Evolutionary conservation across 164 flowering plant species (phyloP).

Genomic region (Tetrastigma voinierianum): DNA sequence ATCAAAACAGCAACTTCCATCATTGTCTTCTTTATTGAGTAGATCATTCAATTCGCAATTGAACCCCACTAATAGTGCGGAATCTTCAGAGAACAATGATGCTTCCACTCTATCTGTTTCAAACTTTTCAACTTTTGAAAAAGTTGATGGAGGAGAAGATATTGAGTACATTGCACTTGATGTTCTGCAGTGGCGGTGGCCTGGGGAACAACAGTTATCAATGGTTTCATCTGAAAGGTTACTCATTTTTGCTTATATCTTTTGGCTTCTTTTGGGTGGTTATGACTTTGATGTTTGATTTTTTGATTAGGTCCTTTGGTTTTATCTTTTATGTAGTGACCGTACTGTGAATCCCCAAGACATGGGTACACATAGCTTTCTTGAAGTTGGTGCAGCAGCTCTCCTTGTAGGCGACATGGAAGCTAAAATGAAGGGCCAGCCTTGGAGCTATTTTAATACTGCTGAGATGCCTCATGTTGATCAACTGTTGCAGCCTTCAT

Average conservation of each 20-base stretch:
- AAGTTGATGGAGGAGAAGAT: slow-evolving; percentile 49
- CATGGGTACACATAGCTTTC: slow-evolving; percentile 54
- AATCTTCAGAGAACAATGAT: slow-evolving; percentile 68
- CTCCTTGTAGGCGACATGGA: slow-evolving; percentile 86
- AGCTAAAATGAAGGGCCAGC: slow-evolving; percentile 68
- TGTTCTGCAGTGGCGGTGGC: slow-evolving; percentile 89
- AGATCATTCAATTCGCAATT: slow-evolving; percentile 82
- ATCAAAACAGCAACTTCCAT: slow-evolving; percentile 74
- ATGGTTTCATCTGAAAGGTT: slow-evolving; percentile 55
- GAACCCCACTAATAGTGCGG: slow-evolving; percentile 53
- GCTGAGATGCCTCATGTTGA: slow-evolving; percentile 70
- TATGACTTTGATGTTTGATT: neutral
- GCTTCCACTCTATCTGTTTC: slow-evolving; percentile 40
- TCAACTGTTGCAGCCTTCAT: slow-evolving; percentile 80
- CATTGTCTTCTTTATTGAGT: slow-evolving; percentile 83
- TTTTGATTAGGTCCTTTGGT: neutral
- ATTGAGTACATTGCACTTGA: slow-evolving; percentile 60
- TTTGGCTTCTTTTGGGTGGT: neutral
- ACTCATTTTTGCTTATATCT: neutral
- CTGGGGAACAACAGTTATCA: slow-evolving; percentile 49
- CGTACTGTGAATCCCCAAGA: slow-evolving; percentile 52
- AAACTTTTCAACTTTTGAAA: slow-evolving; percentile 45
- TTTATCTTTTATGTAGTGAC: slow-evolving; percentile 40
- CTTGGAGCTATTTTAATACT: slow-evolving; percentile 49
- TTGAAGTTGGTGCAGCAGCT: slow-evolving; percentile 97